Evolutionary conservation across 1,139 yeast genomes (phyloP), one percentile per base, ranked within the genome.

Genomic region (Suhomyces bribrorum): DNA sequence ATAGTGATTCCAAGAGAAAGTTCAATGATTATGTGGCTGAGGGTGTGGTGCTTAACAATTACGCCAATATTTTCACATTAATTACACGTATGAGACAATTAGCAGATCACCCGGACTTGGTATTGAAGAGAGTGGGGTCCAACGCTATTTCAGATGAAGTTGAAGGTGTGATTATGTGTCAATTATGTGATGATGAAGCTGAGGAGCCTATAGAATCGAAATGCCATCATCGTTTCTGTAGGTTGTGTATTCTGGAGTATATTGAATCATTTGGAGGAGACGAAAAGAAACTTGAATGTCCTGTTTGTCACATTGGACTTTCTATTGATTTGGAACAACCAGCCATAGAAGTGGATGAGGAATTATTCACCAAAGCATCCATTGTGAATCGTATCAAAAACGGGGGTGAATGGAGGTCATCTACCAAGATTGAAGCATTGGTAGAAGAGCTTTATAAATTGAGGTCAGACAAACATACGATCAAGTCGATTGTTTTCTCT

Each of bases 71-170:
- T 54, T 94, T 92, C 66, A 90, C 97, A 0, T 73, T 94, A 42
- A 90, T 92, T 52, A 94, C 98, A 0, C 73, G 98, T 54, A 92
- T 92, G 98, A 79, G 98, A 55, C 98, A 92, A 62, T 72, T 92
- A 53, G 97, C 98, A 0, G 98, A 94, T 60, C 99, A 92, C 61
- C 98, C 98, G 0, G 99, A 94, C 64, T 69, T 94, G 47, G 97
- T 92, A 1, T 69, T 92, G 56, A 82, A 90, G 50, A 73, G 89
- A 40, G 73, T 75, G 11, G 78, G 78, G 11, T 61, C 69, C 29
- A 71, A 72, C 38, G 61, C 66, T 9, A 59, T 68, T 2, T 49
- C 67, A 2, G 52, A 49, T 8, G 64, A 61, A 7, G 54, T 66
- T 4, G 72, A 70, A 14, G 89, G 88, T 11, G 83, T 84, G 1